These are phyloP conservation scores for Ascochyta fabae DNA, from an alignment of 2,329 filamentous ascomycete genomes.

Conservation along the genomic window DNA sequence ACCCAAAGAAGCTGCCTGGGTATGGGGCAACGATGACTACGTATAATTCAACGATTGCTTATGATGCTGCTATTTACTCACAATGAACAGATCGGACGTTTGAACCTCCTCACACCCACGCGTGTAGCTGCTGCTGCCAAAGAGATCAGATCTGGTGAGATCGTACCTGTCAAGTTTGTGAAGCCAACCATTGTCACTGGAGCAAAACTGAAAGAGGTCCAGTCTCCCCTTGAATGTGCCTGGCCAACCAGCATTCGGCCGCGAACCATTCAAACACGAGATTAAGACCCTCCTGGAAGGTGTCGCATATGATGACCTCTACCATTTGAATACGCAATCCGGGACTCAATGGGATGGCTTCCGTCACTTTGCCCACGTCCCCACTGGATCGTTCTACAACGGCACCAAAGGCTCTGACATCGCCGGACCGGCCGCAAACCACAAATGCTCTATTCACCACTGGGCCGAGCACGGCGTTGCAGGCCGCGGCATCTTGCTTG, in stretches of 20 bases:
- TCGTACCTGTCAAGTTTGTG: slow-evolving; percentile 60
- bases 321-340: slow-evolving; percentile 53
- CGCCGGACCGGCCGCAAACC: slow-evolving; percentile 47
- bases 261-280: slow-evolving; percentile 61
- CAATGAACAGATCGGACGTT: slow-evolving; percentile 52
- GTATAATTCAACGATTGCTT: slow-evolving; percentile 34
- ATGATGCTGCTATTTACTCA: neutral
- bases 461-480: slow-evolving; percentile 56
- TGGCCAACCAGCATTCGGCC: slow-evolving; percentile 59
- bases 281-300: slow-evolving; percentile 55
- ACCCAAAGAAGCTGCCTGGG: slow-evolving; percentile 64
- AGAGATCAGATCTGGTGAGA: slow-evolving; percentile 63
- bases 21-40: slow-evolving; percentile 64
- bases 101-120: slow-evolving; percentile 64
- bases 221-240: slow-evolving; percentile 62
- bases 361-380: slow-evolving; percentile 52
- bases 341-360: slow-evolving; percentile 57
- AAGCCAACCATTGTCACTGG: neutral
- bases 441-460: slow-evolving; percentile 55
- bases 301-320: slow-evolving; percentile 52
- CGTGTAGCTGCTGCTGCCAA: slow-evolving; percentile 60
- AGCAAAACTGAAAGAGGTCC: slow-evolving; percentile 7
- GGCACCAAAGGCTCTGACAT: slow-evolving; percentile 52
- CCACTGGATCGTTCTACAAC: slow-evolving; percentile 52
- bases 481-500: slow-evolving; percentile 53